Conservation (phyloP, 2,329 filamentous ascomycete species). For the Colletotrichum agaves region DNA sequence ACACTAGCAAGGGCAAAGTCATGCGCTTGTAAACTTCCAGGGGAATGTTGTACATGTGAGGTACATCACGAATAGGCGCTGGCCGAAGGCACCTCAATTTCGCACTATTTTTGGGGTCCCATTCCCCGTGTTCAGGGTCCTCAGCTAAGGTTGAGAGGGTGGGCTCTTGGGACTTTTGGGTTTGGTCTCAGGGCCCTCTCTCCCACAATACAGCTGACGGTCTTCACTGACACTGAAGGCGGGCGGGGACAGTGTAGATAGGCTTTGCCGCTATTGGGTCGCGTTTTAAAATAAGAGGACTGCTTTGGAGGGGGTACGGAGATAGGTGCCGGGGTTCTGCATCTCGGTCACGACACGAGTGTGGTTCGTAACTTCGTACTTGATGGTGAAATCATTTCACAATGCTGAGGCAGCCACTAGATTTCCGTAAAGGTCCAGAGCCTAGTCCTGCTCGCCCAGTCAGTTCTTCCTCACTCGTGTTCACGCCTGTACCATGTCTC, state of each 20-base stretch:
- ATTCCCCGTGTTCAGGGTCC: conserved; percentile 18
- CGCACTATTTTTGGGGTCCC: conserved; percentile 30
- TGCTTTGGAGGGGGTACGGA: conserved; percentile 19
- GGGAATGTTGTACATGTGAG: too few relatives aligned
- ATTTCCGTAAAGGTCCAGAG: neutral
- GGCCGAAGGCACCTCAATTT: conserved; percentile 14
- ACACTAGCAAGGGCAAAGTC: too few relatives aligned
- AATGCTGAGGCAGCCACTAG: neutral
- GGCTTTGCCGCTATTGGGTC: conserved; percentile 34
- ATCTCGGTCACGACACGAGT: conserved; percentile 12
- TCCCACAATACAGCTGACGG: neutral
- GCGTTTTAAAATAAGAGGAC: conserved; percentile 35
- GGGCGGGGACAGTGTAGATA: conserved; percentile 6
- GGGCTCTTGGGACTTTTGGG: neutral
- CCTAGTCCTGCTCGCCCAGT: neutral
- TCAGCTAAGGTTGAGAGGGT: neutral
- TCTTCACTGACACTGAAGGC: neutral
- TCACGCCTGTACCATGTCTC: neutral
- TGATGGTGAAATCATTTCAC: neutral
- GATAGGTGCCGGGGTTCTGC: neutral
- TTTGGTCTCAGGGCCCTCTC: conserved; percentile 26
- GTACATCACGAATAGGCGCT: conserved; percentile 21
- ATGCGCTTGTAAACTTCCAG: too few relatives aligned
- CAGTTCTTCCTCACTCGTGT: neutral
- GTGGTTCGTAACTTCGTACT: neutral